These are phyloP conservation scores for Phytophthora cryptogea DNA, from an alignment of 352 stramenopile genomes.

Conservation along the genomic window DNA sequence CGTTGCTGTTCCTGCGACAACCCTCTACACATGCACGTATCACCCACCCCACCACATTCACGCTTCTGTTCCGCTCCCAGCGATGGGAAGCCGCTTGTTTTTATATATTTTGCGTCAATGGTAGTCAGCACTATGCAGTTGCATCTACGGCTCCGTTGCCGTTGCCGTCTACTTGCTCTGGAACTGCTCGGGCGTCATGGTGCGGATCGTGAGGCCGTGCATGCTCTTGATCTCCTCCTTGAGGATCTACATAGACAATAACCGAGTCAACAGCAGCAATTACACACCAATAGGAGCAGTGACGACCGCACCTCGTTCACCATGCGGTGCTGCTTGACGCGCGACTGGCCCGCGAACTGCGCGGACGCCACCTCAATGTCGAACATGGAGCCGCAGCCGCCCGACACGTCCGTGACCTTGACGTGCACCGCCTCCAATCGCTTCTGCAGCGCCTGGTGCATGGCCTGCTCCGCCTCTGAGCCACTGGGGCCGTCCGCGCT, in stretches of 20 bases:
- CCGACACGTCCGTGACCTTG: conserved; percentile 87
- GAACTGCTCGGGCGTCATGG: conserved; percentile 80
- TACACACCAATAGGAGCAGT: neutral
- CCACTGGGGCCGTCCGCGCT: conserved; percentile 19
- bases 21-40: conserved; percentile 5
- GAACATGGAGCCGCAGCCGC: conserved; percentile 90
- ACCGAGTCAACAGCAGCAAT: neutral
- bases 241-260: conserved; percentile 49
- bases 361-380: conserved; percentile 85
- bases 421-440: conserved; percentile 78
- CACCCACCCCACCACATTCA: neutral
- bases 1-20: neutral
- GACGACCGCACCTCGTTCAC: conserved; percentile 71
- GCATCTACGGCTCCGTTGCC: neutral
- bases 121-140: neutral
- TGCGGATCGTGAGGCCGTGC: conserved; percentile 85
- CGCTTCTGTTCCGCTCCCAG: neutral
- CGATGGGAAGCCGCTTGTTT: conserved; percentile 11
- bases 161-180: conserved; percentile 52
- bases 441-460: conserved; percentile 62
- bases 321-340: conserved; percentile 88
- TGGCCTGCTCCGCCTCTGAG: conserved; percentile 64
- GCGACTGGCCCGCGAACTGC: conserved; percentile 77
- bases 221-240: conserved; percentile 89
- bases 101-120: conserved; percentile 25